These are phyloP conservation scores for Xylaria multiplex DNA, from an alignment of 2,329 filamentous ascomycete species.

Conservation along the genomic window DNA sequence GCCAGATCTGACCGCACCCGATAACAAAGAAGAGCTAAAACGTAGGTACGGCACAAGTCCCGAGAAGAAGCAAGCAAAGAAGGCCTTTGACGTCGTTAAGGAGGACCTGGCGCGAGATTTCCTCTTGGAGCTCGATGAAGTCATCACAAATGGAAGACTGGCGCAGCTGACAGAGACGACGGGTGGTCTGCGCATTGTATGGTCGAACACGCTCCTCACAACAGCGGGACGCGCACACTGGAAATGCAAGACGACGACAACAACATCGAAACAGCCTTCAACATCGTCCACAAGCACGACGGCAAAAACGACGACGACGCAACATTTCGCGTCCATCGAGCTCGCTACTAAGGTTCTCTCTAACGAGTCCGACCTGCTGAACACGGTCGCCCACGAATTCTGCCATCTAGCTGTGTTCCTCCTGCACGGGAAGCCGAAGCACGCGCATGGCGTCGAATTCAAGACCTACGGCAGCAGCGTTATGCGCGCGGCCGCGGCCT, in stretches of 20 bases:
- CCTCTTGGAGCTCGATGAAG: conserved; percentile 73
- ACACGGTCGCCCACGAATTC: conserved; percentile 95
- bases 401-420: conserved; percentile 95
- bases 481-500: conserved; percentile 62
- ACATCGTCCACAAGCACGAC: conserved; percentile 18
- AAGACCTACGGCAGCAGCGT: conserved; percentile 74
- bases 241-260: conserved; percentile 66
- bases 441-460: conserved; percentile 87
- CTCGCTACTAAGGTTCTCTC: conserved; percentile 89
- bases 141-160: conserved; percentile 70
- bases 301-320: conserved; percentile 40
- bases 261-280: conserved; percentile 42
- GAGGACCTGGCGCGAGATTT: conserved; percentile 71
- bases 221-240: conserved; percentile 82
- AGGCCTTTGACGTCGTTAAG: conserved; percentile 71
- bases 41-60: conserved; percentile 50
- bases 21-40: conserved; percentile 43
- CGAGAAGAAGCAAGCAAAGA: conserved; percentile 58
- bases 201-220: conserved; percentile 81
- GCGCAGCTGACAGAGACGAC: conserved; percentile 66
- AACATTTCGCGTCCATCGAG: conserved; percentile 80
- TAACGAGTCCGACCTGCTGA: conserved; percentile 78
- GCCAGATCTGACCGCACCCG: conserved; percentile 30
- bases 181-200: conserved; percentile 76
- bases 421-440: conserved; percentile 76